Conservation (phyloP, 2,329 filamentous ascomycete species). For the Chaetomiaceae sp. region DNA sequence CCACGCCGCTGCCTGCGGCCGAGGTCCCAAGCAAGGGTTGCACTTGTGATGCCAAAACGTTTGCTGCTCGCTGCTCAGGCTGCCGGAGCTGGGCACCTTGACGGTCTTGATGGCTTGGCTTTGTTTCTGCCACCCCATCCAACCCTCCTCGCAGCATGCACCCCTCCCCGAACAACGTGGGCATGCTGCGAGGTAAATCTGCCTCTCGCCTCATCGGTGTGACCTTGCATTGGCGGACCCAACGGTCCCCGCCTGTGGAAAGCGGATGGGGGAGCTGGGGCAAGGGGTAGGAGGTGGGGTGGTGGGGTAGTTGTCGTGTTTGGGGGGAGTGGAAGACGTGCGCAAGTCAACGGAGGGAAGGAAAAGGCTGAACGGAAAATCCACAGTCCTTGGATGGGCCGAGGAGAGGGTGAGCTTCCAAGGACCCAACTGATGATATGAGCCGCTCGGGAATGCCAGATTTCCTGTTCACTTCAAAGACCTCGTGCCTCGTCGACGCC, state of each 20-base stretch:
- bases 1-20: too few species aligned
- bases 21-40: too few species aligned
- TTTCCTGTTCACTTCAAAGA: too few species aligned
- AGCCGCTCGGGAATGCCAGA: too few species aligned
- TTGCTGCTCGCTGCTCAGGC: not conserved
- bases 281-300: constrained; percentile 11
- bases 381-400: not conserved
- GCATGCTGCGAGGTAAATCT: constrained; percentile 30
- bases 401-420: too few species aligned
- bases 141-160: constrained; percentile 10
- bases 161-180: constrained; percentile 21
- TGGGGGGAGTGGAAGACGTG: constrained; percentile 4
- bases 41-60: too few species aligned
- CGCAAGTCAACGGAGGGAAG: not conserved
- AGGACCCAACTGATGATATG: too few species aligned
- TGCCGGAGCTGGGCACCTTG: constrained; percentile 3
- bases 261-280: constrained; percentile 6
- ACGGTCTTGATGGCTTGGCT: constrained; percentile 9
- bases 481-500: too few species aligned
- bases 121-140: not conserved
- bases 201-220: constrained; percentile 13
- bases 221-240: constrained; percentile 23
- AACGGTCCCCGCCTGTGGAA: constrained; percentile 16
- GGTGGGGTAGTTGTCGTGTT: constrained; percentile 19
- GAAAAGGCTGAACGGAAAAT: not conserved